A percentile compares a stretch with the other conserved stretches of the same genome.
Conservation (phyloP, 495 filamentous ascomycete genomes). For the Xylaria flabelliformis region DNA sequence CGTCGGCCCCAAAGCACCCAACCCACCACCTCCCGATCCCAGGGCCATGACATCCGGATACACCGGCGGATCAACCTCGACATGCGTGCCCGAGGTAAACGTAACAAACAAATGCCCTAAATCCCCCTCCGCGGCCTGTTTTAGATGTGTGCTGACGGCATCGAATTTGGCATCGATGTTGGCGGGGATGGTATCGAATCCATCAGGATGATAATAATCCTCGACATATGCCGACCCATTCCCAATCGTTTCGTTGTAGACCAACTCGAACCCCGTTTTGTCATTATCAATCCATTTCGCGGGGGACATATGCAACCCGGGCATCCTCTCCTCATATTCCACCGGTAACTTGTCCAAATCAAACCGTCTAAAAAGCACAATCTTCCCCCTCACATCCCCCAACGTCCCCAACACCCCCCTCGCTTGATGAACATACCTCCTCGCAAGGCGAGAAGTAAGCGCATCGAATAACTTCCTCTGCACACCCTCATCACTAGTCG, state of each 20-base stretch:
- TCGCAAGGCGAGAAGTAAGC: conserved; percentile 65
- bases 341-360: conserved; percentile 56
- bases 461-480: conserved; percentile 71
- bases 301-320: conserved; percentile 78
- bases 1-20: background rate
- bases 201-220: conserved; percentile 75
- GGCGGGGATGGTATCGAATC: conserved; percentile 39
- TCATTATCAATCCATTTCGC: conserved; percentile 78
- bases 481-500: conserved; percentile 45
- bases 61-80: conserved; percentile 47
- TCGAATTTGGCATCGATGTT: conserved; percentile 76
- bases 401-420: conserved; percentile 66
- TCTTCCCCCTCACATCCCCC: conserved; percentile 76
- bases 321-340: conserved; percentile 54
- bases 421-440: conserved; percentile 65
- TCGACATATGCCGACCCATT: conserved; percentile 74
- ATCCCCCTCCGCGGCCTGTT: conserved; percentile 56
- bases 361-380: conserved; percentile 81
- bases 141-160: conserved; percentile 69
- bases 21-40: conserved; percentile 42
- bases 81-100: conserved; percentile 55
- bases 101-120: conserved; percentile 55
- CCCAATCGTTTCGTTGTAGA: conserved; percentile 55
- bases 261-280: conserved; percentile 49
- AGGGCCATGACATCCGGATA: conserved; percentile 57